Conservation (phyloP, 2,329 filamentous ascomycete species). For the Sporothrix pallida region DNA sequence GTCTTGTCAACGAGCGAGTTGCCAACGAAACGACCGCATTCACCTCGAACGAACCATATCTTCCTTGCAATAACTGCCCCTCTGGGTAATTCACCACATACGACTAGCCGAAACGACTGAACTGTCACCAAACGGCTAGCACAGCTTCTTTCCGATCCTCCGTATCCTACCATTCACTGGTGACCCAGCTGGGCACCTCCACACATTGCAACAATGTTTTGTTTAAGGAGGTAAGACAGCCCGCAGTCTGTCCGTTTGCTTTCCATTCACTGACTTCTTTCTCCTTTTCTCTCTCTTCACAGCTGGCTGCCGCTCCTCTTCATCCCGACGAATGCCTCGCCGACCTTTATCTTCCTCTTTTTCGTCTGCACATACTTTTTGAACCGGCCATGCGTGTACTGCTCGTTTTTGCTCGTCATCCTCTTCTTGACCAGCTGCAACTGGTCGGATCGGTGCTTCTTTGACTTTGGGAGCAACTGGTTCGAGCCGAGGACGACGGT, state of each 20-base stretch:
- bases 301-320: conserved; percentile 89
- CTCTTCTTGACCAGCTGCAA: conserved; percentile 71
- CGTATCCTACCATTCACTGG: neutral
- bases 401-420: conserved; percentile 91
- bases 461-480: conserved; percentile 92
- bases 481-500: conserved; percentile 74
- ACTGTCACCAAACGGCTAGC: neutral
- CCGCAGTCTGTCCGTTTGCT: neutral
- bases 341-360: conserved; percentile 84
- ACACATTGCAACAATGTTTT: conserved; percentile 60
- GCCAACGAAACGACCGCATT: neutral
- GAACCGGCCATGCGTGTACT: conserved; percentile 96
- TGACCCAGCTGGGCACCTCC: neutral
- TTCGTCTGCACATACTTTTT: conserved; percentile 94
- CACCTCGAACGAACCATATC: neutral
- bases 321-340: conserved; percentile 84
- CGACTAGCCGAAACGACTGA: neutral
- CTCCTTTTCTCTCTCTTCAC: conserved; percentile 24
- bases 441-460: conserved; percentile 89
- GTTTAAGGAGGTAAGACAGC: conserved; percentile 63
- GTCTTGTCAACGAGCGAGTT: too few species aligned
- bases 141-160: too few species aligned
- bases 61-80: neutral
- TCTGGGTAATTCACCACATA: neutral
- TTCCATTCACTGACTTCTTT: neutral